Evolutionary conservation across 176 grass and related monocot species (phyloP).

Genomic region (Pontederia crassipes): DNA sequence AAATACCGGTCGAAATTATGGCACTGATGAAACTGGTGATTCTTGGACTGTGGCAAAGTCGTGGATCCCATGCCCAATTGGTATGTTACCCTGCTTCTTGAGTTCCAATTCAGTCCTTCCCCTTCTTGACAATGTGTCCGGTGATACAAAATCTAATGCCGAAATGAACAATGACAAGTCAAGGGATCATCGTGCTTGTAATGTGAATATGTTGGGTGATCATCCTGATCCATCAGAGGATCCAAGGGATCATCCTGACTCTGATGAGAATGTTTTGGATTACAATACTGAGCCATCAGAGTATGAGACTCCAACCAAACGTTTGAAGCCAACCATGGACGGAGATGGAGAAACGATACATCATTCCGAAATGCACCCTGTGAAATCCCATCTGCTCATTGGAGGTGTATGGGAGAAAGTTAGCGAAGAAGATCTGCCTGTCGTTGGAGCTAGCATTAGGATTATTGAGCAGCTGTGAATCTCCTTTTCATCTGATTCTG

Average conservation of each 20-base stretch:
- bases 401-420: conserved; percentile 49
- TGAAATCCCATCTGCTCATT: conserved; percentile 42
- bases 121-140: conserved; percentile 25
- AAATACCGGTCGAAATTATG: too few species aligned
- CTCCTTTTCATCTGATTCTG: too few species aligned
- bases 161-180: conserved; percentile 15
- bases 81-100: conserved; percentile 74
- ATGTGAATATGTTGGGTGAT: too few species aligned
- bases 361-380: conserved; percentile 9
- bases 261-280: conserved; percentile 20
- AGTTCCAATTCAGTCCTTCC: conserved; percentile 76
- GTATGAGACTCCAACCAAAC: conserved; percentile 23
- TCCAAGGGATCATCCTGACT: too few species aligned
- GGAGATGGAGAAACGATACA: conserved; percentile 23
- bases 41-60: conserved; percentile 53
- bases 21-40: conserved; percentile 18
- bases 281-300: conserved; percentile 5
- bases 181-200: conserved; percentile 15
- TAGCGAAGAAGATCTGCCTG: conserved; percentile 36
- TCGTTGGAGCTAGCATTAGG: conserved; percentile 27
- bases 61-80: conserved; percentile 69
- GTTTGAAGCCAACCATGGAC: conserved; percentile 15
- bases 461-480: background rate
- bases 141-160: background rate
- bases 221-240: too few species aligned